Evolutionary conservation across 345 rosid species (phyloP).

Genomic region (Citrus hindsii): DNA sequence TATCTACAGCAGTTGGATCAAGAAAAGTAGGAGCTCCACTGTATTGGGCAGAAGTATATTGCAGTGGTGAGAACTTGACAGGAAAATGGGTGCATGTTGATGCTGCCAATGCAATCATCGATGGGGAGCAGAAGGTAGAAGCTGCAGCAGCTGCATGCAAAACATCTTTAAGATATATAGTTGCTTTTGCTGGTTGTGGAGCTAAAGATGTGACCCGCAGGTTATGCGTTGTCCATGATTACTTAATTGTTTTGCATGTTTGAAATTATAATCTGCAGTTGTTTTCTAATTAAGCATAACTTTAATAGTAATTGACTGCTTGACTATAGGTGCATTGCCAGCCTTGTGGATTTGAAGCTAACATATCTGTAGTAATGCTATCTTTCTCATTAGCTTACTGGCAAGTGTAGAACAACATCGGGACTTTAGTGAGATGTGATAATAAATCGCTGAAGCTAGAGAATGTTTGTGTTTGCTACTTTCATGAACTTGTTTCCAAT

Average conservation of each 20-base stretch:
- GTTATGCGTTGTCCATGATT: constrained; percentile 31
- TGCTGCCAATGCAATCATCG: constrained; percentile 63
- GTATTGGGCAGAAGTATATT: constrained; percentile 93
- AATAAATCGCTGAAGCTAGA: not conserved
- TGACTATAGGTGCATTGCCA: not conserved
- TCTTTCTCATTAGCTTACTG: not conserved
- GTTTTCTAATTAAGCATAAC: not conserved
- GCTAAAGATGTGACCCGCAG: constrained; percentile 99
- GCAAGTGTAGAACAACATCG: not conserved
- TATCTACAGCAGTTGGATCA: constrained; percentile 93
- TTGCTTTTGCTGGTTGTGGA: constrained; percentile 86
- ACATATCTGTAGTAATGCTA: not conserved
- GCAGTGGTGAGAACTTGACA: constrained; percentile 70
- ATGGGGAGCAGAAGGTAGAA: constrained; percentile 80
- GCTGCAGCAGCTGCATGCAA: constrained; percentile 79
- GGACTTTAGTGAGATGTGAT: not conserved
- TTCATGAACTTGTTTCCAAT: not conserved
- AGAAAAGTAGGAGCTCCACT: constrained; percentile 73
- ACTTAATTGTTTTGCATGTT: not conserved
- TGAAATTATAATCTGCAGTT: not conserved
- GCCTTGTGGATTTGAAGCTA: not conserved
- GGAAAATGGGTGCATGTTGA: constrained; percentile 97
- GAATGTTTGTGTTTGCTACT: not conserved
- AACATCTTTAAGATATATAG: constrained; percentile 74
- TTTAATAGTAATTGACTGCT: not conserved